Evolutionary conservation across 2,329 filamentous ascomycete species (phyloP).

Genomic region (Pestalotiopsis sp.): DNA sequence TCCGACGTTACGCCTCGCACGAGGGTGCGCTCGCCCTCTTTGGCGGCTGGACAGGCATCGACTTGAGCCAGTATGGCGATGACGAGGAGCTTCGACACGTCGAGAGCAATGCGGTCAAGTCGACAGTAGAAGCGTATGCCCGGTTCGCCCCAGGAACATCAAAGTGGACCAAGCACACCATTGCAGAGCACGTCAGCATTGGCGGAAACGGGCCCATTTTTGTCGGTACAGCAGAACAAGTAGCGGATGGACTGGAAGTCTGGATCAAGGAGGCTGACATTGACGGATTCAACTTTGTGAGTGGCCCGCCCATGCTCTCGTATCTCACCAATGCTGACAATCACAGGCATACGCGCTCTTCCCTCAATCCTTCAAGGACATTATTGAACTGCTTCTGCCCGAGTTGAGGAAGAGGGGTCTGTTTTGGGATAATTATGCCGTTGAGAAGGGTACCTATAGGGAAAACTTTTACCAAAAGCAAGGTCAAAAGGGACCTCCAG

Average conservation of each 20-base stretch:
- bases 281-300: constrained; percentile 75
- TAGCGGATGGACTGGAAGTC: constrained; percentile 68
- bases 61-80: constrained; percentile 42
- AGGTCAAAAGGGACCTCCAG: constrained; percentile 51
- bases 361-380: constrained; percentile 69
- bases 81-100: constrained; percentile 41
- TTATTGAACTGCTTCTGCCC: constrained; percentile 66
- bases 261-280: constrained; percentile 72
- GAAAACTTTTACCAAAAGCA: constrained; percentile 60
- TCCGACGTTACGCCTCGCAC: constrained; percentile 58
- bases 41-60: constrained; percentile 71
- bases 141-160: constrained; percentile 59
- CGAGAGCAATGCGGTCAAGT: constrained; percentile 45
- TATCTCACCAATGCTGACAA: neutral
- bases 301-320: constrained; percentile 24
- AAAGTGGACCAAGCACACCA: constrained; percentile 74
- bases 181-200: constrained; percentile 69
- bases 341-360: constrained; percentile 64
- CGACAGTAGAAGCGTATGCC: constrained; percentile 57
- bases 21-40: constrained; percentile 72
- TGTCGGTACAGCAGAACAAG: constrained; percentile 65
- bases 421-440: constrained; percentile 57
- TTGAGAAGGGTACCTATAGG: constrained; percentile 60
- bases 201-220: constrained; percentile 68
- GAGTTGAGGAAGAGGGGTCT: constrained; percentile 62